A percentile compares a stretch with the other conserved stretches of the same genome.
Conservation (phyloP, 2,329 filamentous ascomycete genomes). For the Rhynchosporium secalis region DNA sequence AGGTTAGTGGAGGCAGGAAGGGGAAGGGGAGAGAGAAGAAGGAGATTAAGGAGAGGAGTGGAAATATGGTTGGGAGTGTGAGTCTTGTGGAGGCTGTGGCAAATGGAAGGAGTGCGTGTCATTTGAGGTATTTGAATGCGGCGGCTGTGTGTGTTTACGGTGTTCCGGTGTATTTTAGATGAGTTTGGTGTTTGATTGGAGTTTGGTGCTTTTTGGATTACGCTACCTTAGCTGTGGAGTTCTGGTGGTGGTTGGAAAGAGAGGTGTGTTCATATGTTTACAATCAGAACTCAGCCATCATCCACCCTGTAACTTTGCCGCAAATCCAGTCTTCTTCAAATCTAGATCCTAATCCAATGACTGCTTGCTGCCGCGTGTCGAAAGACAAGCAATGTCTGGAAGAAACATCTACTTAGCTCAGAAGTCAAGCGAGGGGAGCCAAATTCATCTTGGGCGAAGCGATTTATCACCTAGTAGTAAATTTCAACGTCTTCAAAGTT, state of each 20-base stretch:
- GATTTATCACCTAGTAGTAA: too few species aligned
- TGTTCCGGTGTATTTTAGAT: constrained; percentile 69
- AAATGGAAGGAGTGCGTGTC: constrained; percentile 73
- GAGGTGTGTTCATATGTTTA: neutral
- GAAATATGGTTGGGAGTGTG: constrained; percentile 41
- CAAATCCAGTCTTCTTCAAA: too few species aligned
- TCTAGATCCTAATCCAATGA: too few species aligned
- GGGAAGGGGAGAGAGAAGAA: constrained; percentile 38
- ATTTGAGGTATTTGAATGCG: constrained; percentile 87
- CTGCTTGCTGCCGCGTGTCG: too few species aligned
- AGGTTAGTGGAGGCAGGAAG: constrained; percentile 38
- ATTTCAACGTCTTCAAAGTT: too few species aligned
- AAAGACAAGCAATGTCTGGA: too few species aligned
- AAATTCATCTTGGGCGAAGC: too few species aligned
- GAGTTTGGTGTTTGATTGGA: constrained; percentile 11
- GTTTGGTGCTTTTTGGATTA: neutral
- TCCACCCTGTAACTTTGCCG: too few species aligned
- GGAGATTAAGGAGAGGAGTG: constrained; percentile 33
- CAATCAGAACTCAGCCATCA: neutral
- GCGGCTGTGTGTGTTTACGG: constrained; percentile 94
- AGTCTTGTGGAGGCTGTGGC: constrained; percentile 81
- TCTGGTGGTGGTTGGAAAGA: neutral
- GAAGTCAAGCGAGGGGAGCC: too few species aligned
- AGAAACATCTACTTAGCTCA: too few species aligned
- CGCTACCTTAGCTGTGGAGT: neutral